Base-by-base conservation (phyloP, 495 filamentous ascomycete species). In the Daldinia grandis region DNA sequence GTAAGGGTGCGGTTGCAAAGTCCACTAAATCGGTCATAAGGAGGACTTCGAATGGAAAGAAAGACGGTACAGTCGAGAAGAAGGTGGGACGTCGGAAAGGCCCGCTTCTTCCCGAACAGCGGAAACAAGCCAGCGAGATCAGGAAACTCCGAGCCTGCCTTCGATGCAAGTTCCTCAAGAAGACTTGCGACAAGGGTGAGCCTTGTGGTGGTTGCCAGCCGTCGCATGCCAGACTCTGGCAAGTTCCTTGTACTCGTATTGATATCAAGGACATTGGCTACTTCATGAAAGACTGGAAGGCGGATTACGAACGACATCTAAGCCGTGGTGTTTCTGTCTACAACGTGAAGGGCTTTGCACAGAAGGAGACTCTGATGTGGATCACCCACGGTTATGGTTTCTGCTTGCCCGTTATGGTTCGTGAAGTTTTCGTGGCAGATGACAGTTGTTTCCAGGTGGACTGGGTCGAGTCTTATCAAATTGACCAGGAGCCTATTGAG, bases 211-310 rank as follows among this genome's bases (percentile, higher is more conserved):
- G 94, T 19, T 97, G 94, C 83, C 91, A 95, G 79, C 94, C 94
- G 15, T 93, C 93, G 5, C 94, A 97, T 76, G 93, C 94, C 51
- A 89, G 94, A 61, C 83, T 97, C 44, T 97, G 94, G 94, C 93
- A 97, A 78, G 94, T 97, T 24, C 94, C 94, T 37, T 97, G 94
- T 81, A 97, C 94, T 14, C 90, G 94, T 27, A 97, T 97, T 68
- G 94, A 97, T 76, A 97, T 97, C 83, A 96, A 97, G 85, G 94
- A 97, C 71, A 95, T 97, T 75, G 92, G 87, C 31, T 97, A 94
- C 75, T 97, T 97, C 84, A 95, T 97, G 92, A 97, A 97, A 85
- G 94, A 97, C 79, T 97, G 93, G 93, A 95, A 92, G 81, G 93
- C 92, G 15, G 94, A 97, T 74, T 96, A 93, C 76, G 93, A 97